These are phyloP conservation scores for Kwoniella pini DNA, from an alignment of 768 basidiomycete species.

Conservation along the genomic window DNA sequence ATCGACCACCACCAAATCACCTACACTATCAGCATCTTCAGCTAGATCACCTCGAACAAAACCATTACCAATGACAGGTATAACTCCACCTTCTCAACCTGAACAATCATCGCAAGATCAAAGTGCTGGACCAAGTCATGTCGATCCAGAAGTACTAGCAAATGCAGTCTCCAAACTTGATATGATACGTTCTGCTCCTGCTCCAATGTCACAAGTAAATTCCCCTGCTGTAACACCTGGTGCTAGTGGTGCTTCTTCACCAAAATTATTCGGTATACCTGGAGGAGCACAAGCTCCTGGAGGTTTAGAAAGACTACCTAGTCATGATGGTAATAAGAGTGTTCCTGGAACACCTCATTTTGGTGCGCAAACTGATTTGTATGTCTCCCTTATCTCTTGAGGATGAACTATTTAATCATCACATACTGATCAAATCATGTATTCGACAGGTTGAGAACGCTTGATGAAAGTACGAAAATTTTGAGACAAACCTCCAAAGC, in stretches of 20 bases:
- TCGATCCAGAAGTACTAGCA: conserved; percentile 36
- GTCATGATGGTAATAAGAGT: conserved; percentile 17
- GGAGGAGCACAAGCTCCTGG: background rate
- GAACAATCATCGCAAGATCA: background rate
- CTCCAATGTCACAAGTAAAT: conserved; percentile 27
- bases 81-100: conserved; percentile 3
- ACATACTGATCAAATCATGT: no score
- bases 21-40: background rate
- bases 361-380: conserved; percentile 52
- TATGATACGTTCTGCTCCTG: conserved; percentile 32
- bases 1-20: conserved; percentile 10
- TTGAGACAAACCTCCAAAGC: conserved; percentile 43
- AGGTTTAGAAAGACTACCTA: conserved; percentile 4
- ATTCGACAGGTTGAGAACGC: conserved; percentile 33
- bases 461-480: conserved; percentile 51
- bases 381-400: conserved; percentile 5
- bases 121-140: conserved; percentile 1
- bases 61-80: conserved; percentile 8
- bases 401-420: conserved; percentile 1
- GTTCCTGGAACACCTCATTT: conserved; percentile 54
- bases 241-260: conserved; percentile 29
- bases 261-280: conserved; percentile 17
- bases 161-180: conserved; percentile 43
- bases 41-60: conserved; percentile 9
- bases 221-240: conserved; percentile 22